Conservation (phyloP, 1,139 yeast species). For the Kodamaea plutei region DNA sequence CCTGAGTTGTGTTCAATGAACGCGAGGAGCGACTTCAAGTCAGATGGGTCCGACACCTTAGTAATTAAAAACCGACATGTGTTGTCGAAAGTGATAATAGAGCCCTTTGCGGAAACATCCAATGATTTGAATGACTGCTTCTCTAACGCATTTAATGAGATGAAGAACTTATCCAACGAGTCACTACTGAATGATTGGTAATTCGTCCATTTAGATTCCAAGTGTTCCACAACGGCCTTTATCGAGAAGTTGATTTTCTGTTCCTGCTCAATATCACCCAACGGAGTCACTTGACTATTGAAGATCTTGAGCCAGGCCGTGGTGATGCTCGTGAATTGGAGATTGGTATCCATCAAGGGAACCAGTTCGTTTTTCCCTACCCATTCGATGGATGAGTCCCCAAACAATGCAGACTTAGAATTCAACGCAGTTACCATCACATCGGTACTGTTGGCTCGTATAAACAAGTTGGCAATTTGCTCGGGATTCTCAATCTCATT, state of each 20-base stretch:
- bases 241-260: slow-evolving; percentile 3
- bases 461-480: slow-evolving; percentile 26
- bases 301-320: slow-evolving; percentile 29
- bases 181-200: slow-evolving; percentile 6
- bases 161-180: slow-evolving; percentile 15
- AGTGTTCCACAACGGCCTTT: slow-evolving; percentile 3
- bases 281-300: slow-evolving; percentile 18
- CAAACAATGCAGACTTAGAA: slow-evolving; percentile 26
- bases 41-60: slow-evolving; percentile 9
- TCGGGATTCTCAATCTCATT: slow-evolving; percentile 35
- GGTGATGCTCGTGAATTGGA: slow-evolving; percentile 29
- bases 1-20: slow-evolving; percentile 17
- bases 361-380: slow-evolving; percentile 17
- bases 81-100: slow-evolving; percentile 21
- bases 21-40: slow-evolving; percentile 14
- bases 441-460: slow-evolving; percentile 23
- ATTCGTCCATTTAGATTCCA: slow-evolving; percentile 4
- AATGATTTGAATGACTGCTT: slow-evolving; percentile 15
- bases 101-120: slow-evolving; percentile 9
- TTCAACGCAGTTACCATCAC: slow-evolving; percentile 29
- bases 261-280: slow-evolving; percentile 17
- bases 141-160: slow-evolving; percentile 16
- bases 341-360: slow-evolving; percentile 13
- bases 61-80: slow-evolving; percentile 19
- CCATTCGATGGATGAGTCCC: slow-evolving; percentile 22